Evolutionary conservation across 495 filamentous ascomycete genomes (phyloP).

Genomic region (Tuber borchii): DNA sequence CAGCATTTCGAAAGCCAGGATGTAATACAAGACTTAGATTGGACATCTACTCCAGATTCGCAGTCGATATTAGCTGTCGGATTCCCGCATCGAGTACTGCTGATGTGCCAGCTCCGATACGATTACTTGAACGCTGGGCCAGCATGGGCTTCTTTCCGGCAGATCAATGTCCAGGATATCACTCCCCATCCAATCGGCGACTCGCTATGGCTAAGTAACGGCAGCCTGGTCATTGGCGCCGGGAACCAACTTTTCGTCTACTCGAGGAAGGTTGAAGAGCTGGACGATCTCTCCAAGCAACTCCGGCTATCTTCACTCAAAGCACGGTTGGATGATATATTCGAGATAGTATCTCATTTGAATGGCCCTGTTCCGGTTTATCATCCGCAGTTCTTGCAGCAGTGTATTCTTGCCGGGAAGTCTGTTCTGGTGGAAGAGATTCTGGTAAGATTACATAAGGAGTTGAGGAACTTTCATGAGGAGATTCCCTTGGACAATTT

Average conservation of each 20-base stretch:
- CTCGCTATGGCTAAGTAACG: slow-evolving; percentile 79
- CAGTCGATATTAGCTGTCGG: slow-evolving; percentile 90
- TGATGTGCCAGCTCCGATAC: slow-evolving; percentile 87
- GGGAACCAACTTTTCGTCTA: slow-evolving; percentile 91
- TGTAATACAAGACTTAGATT: slow-evolving; percentile 79
- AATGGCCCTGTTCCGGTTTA: slow-evolving; percentile 88
- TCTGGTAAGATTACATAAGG: slow-evolving; percentile 65
- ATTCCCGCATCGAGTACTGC: slow-evolving; percentile 73
- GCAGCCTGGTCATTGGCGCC: slow-evolving; percentile 75
- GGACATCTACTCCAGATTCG: slow-evolving; percentile 86
- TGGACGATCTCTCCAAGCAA: slow-evolving; percentile 48
- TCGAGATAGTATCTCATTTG: slow-evolving; percentile 69
- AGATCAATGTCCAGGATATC: slow-evolving; percentile 65
- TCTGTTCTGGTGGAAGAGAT: slow-evolving; percentile 65
- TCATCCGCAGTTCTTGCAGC: slow-evolving; percentile 85
- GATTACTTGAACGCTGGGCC: slow-evolving; percentile 87
- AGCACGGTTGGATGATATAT: slow-evolving; percentile 54
- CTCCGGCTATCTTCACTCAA: slow-evolving; percentile 43
- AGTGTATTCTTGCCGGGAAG: slow-evolving; percentile 81
- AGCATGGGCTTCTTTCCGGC: slow-evolving; percentile 77
- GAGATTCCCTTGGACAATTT: slow-evolving; percentile 78
- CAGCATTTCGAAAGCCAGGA: slow-evolving; percentile 66
- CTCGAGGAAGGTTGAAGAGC: slow-evolving; percentile 63
- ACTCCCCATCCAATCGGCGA: slow-evolving; percentile 91
- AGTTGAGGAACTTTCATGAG: slow-evolving; percentile 73